phyloP scores from a whole-genome alignment of 495 filamentous ascomycete species.

The Amphirosellinia nigrospora region DNA sequence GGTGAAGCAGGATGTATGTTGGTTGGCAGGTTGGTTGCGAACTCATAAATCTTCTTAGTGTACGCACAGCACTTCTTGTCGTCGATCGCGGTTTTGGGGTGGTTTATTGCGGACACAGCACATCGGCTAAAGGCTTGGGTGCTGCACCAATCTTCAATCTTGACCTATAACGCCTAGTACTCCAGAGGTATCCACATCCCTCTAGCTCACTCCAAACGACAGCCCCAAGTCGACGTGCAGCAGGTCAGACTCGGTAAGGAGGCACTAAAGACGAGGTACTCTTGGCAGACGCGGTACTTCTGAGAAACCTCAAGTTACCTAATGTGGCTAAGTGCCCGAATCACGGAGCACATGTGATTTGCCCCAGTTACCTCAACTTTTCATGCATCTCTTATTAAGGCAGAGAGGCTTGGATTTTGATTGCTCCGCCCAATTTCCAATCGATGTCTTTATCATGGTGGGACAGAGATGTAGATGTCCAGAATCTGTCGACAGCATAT shows the following conservation, averaged over 20 bases:
- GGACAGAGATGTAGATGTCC: constrained; percentile 14
- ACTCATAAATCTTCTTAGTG: constrained; percentile 11
- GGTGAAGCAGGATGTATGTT: constrained; percentile 9
- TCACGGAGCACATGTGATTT: constrained; percentile 24
- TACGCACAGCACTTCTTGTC: constrained; percentile 7
- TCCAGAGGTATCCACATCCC: constrained; percentile 2
- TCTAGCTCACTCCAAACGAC: neutral
- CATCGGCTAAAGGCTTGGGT: constrained; percentile 26
- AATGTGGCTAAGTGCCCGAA: constrained; percentile 6
- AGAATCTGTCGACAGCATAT: constrained; percentile 14
- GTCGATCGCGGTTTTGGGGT: constrained; percentile 19
- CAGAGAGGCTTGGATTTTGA: neutral
- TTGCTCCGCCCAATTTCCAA: constrained; percentile 5
- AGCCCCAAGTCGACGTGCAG: neutral
- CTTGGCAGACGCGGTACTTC: constrained; percentile 3
- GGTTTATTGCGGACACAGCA: constrained; percentile 16
- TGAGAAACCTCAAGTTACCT: neutral
- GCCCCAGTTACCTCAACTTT: constrained; percentile 1
- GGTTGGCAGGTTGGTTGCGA: constrained; percentile 10
- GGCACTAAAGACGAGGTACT: neutral
- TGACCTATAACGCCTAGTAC: neutral
- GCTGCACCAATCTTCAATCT: neutral
- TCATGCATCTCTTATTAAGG: constrained; percentile 4
- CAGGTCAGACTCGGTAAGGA: neutral
- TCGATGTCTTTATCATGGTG: constrained; percentile 1